These are phyloP conservation scores for Polysphondylium violaceum DNA, from an alignment of 78 protist species.

Conservation along the genomic window DNA sequence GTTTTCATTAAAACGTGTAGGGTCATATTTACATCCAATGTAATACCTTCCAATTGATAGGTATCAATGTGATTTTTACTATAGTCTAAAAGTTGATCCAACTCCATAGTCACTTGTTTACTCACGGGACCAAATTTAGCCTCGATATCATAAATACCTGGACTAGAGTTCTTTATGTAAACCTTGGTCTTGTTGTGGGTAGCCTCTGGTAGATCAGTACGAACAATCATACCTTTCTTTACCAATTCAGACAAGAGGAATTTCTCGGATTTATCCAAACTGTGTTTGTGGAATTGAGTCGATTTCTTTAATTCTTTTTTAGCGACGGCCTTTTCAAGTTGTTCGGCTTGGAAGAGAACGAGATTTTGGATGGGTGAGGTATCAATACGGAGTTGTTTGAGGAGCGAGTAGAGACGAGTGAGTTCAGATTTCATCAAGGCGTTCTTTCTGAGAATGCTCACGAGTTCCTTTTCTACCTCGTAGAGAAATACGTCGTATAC, in stretches of 20 bases:
- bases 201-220: slow-evolving; percentile 52
- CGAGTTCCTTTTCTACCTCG: slow-evolving; percentile 54
- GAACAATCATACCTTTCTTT: slow-evolving; percentile 55
- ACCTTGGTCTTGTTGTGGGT: slow-evolving; percentile 28
- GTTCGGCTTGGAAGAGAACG: slow-evolving; percentile 54
- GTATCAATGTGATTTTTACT: slow-evolving; percentile 63
- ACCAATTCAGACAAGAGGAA: slow-evolving; percentile 34
- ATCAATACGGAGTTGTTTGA: slow-evolving; percentile 28
- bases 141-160: slow-evolving; percentile 74
- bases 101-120: slow-evolving; percentile 25
- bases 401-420: slow-evolving; percentile 38
- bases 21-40: slow-evolving; percentile 58
- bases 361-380: slow-evolving; percentile 18
- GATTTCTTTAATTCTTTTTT: slow-evolving; percentile 38
- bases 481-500: slow-evolving; percentile 30
- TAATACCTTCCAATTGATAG: slow-evolving; percentile 70
- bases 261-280: slow-evolving; percentile 7
- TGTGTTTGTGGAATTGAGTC: neutral
- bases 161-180: slow-evolving; percentile 28
- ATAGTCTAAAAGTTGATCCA: slow-evolving; percentile 31
- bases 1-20: slow-evolving; percentile 56
- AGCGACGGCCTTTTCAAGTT: slow-evolving; percentile 56
- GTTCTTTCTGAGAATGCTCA: slow-evolving; percentile 36
- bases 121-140: slow-evolving; percentile 53
- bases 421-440: slow-evolving; percentile 48